A percentile compares a stretch with the other conserved stretches of the same genome.
Conservation (phyloP, 768 basidiomycete genomes). For the Rubroboletus pulcherrimus region DNA sequence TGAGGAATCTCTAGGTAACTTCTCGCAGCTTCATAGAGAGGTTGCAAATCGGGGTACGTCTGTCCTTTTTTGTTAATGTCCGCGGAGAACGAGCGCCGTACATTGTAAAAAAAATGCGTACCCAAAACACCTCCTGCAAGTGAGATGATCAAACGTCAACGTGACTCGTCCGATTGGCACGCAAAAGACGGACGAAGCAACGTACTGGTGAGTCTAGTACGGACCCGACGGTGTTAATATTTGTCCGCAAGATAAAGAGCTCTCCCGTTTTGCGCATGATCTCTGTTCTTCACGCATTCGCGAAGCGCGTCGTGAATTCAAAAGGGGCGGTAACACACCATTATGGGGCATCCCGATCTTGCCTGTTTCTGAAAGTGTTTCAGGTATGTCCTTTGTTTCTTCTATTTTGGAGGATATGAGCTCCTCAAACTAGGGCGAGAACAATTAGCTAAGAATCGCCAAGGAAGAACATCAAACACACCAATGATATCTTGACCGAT, state of each 20-base stretch:
- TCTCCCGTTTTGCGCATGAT: constrained; percentile 98
- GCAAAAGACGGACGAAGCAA: constrained; percentile 12
- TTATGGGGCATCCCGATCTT: constrained; percentile 90
- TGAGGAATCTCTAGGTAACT: constrained; percentile 95
- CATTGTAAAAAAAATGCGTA: constrained; percentile 34
- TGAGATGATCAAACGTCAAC: not conserved
- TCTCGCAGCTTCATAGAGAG: constrained; percentile 88
- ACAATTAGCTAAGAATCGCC: not conserved
- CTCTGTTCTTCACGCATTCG: constrained; percentile 43
- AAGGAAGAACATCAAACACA: constrained; percentile 29
- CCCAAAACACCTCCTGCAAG: constrained; percentile 89
- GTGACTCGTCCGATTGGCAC: not conserved
- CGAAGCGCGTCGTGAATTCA: constrained; percentile 4
- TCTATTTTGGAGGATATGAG: constrained; percentile 91
- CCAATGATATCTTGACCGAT: constrained; percentile 95
- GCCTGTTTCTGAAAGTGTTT: constrained; percentile 88
- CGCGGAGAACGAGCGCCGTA: constrained; percentile 9
- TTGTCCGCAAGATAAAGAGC: constrained; percentile 87
- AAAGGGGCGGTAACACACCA: constrained; percentile 38
- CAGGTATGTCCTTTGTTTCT: constrained; percentile 94
- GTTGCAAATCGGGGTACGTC: constrained; percentile 94
- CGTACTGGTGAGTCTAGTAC: constrained; percentile 93
- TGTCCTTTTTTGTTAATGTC: constrained; percentile 32
- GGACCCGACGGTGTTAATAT: constrained; percentile 93
- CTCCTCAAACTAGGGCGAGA: constrained; percentile 69